Base-by-base conservation (phyloP, 352 stramenopile species). In the Phytophthora hibernalis region DNA sequence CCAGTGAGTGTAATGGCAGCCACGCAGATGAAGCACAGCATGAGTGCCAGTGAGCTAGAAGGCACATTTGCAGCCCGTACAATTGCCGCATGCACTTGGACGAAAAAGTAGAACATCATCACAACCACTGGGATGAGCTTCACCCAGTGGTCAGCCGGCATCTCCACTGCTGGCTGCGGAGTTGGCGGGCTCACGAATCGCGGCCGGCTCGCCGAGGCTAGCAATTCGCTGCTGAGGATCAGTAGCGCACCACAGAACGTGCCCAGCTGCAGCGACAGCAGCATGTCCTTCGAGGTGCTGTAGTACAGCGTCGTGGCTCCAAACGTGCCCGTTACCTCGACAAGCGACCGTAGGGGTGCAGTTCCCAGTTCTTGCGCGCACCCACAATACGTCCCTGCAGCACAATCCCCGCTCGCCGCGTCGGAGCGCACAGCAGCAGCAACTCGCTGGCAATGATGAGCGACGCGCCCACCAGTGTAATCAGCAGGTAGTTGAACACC, bases 401-500 rank as follows among this genome's bases (percentile, higher is more conserved):
- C 30, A 85, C 66, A 62, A 93, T 75, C 3, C 87, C 83, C 26
- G 69, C 74, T 21, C 70, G 67, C 5, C 87, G 70, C 15, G 87
- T 92, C 0, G 85, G 82, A 15, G 76, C 72, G 55, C 88, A 95
- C 15, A 93, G 50, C 21, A 93, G 68, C 52, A 95, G 61, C 33
- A 93, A 58, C 47, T 95, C 82, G 65, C 87, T 93, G 20, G 83
- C 82, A 38, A 95, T 76, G 30, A 94, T 87, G 11, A 93, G 69
- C 35, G 84, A 93, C 8, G 90, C 70, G 3, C 85, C 84, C 8
- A 94, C 81, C 1, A 95, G 76, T 9, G 80, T 90, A 26, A 88
- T 92, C 24, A 93, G 56, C 40, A 93, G 38, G 48, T 85, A 95
- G 45, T 85, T 83, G 45, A 89, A 84, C 31, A 87, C 83, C 11